A percentile compares a stretch with the other conserved stretches of the same genome.
phyloP scores from a whole-genome alignment of 2,329 filamentous ascomycete species.

The Phialocephala subalpina region DNA sequence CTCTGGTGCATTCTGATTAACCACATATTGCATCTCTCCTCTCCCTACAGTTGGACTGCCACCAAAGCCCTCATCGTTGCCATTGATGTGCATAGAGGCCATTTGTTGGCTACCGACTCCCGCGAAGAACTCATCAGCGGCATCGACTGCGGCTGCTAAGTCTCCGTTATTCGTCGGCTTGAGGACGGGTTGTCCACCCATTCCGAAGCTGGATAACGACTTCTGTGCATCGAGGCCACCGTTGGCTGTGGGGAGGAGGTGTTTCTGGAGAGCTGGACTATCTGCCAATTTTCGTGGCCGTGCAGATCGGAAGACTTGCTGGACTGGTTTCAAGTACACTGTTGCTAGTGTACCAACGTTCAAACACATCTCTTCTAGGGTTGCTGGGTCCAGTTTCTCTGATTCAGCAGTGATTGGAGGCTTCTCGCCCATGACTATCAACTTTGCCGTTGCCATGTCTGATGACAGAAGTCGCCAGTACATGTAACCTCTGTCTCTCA shows the following conservation, averaged over 20 bases:
- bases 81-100: conserved; percentile 72
- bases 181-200: conserved; percentile 47
- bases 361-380: conserved; percentile 95
- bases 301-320: conserved; percentile 93
- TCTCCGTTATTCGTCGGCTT: conserved; percentile 50
- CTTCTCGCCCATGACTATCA: conserved; percentile 96
- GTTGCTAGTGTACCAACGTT: conserved; percentile 96
- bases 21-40: conserved; percentile 68
- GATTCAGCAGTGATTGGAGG: conserved; percentile 95
- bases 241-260: conserved; percentile 62
- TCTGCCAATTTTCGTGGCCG: conserved; percentile 81
- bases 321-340: conserved; percentile 96
- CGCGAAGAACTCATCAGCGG: conserved; percentile 90
- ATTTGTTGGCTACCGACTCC: conserved; percentile 78
- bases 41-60: conserved; percentile 56
- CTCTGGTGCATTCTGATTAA: conserved; percentile 83
- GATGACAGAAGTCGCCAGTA: conserved; percentile 97
- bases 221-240: conserved; percentile 64
- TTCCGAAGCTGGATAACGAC: conserved; percentile 65
- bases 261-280: conserved; percentile 84
- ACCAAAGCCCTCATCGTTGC: conserved; percentile 69
- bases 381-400: conserved; percentile 89
- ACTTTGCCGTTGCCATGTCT: conserved; percentile 85
- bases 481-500: conserved; percentile 97
- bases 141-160: conserved; percentile 76